phyloP scores from a whole-genome alignment of 2,329 filamentous ascomycete species.

The Colletotrichum sojae region DNA sequence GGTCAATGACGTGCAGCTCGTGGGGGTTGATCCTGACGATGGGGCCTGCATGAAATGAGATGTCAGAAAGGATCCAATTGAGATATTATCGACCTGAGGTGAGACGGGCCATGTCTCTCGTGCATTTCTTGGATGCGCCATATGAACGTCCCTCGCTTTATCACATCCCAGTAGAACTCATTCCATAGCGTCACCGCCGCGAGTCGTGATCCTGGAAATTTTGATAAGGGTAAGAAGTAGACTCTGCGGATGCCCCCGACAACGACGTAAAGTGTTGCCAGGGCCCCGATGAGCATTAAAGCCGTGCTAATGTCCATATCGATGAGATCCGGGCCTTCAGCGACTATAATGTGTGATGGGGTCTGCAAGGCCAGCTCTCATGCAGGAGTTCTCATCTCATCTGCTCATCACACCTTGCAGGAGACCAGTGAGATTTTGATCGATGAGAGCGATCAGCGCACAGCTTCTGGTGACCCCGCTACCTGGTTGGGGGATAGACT shows the following conservation, averaged over 20 bases:
- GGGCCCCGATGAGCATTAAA: constrained; percentile 41
- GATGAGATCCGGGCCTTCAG: no score
- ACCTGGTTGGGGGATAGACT: no score
- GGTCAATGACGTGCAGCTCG: constrained; percentile 49
- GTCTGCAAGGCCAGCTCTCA: no score
- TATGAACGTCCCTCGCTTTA: constrained; percentile 49
- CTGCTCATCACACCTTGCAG: no score
- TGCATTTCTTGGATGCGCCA: constrained; percentile 53
- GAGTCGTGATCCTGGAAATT: constrained; percentile 40
- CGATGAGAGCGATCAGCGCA: no score
- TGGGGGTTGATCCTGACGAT: constrained; percentile 51
- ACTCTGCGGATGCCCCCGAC: constrained; percentile 1
- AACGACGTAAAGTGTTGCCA: background rate
- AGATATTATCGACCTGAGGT: no score
- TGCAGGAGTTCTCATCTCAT: no score
- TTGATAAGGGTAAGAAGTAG: constrained; percentile 19
- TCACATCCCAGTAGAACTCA: constrained; percentile 53
- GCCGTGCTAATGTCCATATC: constrained; percentile 4
- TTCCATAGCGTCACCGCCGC: constrained; percentile 51
- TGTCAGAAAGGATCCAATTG: no score
- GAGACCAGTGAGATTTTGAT: no score
- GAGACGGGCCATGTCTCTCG: constrained; percentile 48
- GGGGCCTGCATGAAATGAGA: constrained; percentile 43
- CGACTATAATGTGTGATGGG: no score
- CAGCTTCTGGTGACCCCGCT: no score